phyloP scores from a whole-genome alignment of 2,329 filamentous ascomycete genomes.

The Colletotrichum liaoningense region DNA sequence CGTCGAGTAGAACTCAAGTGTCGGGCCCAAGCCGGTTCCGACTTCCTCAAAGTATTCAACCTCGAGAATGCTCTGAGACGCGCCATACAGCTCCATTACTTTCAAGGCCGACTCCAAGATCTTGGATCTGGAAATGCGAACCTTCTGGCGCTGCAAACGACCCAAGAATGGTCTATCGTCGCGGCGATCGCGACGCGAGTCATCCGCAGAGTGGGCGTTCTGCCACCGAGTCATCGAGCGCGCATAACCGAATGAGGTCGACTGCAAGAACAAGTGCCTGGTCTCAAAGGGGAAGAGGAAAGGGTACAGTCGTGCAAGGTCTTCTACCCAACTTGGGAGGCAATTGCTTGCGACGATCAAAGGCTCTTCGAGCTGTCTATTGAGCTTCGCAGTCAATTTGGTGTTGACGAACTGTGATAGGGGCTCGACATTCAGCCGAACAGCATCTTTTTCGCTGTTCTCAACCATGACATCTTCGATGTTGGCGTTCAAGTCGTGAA shows the following conservation, averaged over 20 bases:
- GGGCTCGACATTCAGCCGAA: slow-evolving; percentile 82
- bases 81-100: slow-evolving; percentile 98
- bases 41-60: slow-evolving; percentile 99
- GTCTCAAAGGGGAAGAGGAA: slow-evolving; percentile 99
- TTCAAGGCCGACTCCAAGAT: slow-evolving; percentile 97
- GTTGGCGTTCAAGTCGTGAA: slow-evolving; percentile 93
- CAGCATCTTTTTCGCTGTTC: slow-evolving; percentile 68
- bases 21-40: slow-evolving; percentile 93
- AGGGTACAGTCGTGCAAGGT: slow-evolving; percentile 90
- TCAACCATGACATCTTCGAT: slow-evolving; percentile 90
- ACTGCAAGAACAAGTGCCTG: slow-evolving; percentile 94
- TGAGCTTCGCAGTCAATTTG: slow-evolving; percentile 96
- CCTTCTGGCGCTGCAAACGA: slow-evolving; percentile 93
- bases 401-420: slow-evolving; percentile 97
- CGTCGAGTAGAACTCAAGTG: slow-evolving; percentile 96
- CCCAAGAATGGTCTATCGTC: slow-evolving; percentile 94
- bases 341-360: slow-evolving; percentile 97
- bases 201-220: slow-evolving; percentile 85
- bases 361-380: slow-evolving; percentile 95
- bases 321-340: slow-evolving; percentile 94
- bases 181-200: slow-evolving; percentile 83
- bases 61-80: slow-evolving; percentile 94
- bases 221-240: slow-evolving; percentile 98
- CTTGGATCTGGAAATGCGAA: slow-evolving; percentile 94
- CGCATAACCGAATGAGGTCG: slow-evolving; percentile 97